Base-by-base conservation (phyloP, 2,329 filamentous ascomycete genomes). In the Claviceps spartinae region DNA sequence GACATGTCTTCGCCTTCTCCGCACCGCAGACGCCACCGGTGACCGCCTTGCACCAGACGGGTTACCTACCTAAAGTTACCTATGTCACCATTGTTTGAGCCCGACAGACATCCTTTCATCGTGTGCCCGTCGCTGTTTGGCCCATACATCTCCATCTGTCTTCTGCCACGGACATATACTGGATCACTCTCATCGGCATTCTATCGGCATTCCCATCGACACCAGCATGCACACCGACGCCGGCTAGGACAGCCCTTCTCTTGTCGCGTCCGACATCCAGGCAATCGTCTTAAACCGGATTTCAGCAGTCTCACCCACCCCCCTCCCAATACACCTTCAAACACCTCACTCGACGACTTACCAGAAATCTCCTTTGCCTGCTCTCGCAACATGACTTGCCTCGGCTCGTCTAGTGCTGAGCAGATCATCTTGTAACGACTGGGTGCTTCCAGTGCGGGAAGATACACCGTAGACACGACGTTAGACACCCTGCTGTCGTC, bases 341-440 rank as follows among this genome's bases (percentile, higher is more conserved):
- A 26, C 26, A 26, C 26, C 26, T 26, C 26, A 26, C 26, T 26
- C 26, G 26, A 26, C 26, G 26, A 26, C 34, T 37, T 43, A 42
- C 26, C 48, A 22, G 36, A 26, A 45, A 47, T 30, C 38, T 34
- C 38, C 46, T 22, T 38, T 22, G 47, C 50, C 38, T 57, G 51
- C 43, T 54, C 56, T 58, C 55, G 59, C 59, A 65, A 57, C 58
- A 68, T 68, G 66, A 64, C 47, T 52, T 50, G 53, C 22, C 40
- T 62, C 64, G 63, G 63, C 63, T 61, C 64, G 62, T 61, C 56
- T 62, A 60, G 59, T 63, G 59, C 60, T 59, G 63, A 66, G 63
- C 62, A 62, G 60, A 59, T 61, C 61, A 65, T 65, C 62, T 58
- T 58, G 60, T 60, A 56, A 58, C 59, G 55, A 59, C 59, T 54